Evolutionary conservation across 768 basidiomycete species (phyloP), one percentile per base, ranked within the genome.

Genomic region (Butyriboletus loyo): DNA sequence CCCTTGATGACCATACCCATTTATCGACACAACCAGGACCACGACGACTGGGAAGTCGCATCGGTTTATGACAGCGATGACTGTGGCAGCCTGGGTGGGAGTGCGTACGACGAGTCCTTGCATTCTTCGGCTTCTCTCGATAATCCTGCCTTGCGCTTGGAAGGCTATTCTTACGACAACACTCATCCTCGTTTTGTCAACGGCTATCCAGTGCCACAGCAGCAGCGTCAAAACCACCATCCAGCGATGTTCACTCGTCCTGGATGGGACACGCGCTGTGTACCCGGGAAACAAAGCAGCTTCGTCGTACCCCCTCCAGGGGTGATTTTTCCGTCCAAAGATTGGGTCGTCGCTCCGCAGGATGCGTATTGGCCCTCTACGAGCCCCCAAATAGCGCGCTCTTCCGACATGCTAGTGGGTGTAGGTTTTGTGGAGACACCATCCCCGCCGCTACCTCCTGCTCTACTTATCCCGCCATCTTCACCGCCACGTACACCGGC

Each of bases 31-130:
- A 67, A 68, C 32, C 24, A 46, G 35, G 19, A 48, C 32, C 50
- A 58, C 40, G 55, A 61, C 25, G 66, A 67, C 53, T 67, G 66
- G 66, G 66, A 67, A 49, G 52, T 68, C 44, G 66, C 64, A 19
- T 67, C 66, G 30, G 55, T 62, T 24, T 67, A 67, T 47, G 54
- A 59, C 39, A 67, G 66, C 49, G 66, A 67, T 54, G 66, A 64
- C 50, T 59, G 66, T 53, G 59, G 55, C 40, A 68, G 59, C 28
- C 30, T 59, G 19, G 62, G 57, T 7, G 56, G 61, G 15, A 68
- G 66, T 37, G 49, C 19, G 45, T 64, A 52, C 43, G 25, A 53
- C 25, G 61, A 56, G 11, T 56, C 61, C 11, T 35, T 44, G 44
- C 50, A 50, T 13, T 43, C 43, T 11, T 40, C 58, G 15, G 36